A percentile compares a stretch with the other conserved stretches of the same genome.
phyloP scores from a whole-genome alignment of 2,329 filamentous ascomycete genomes.

The Penicillium brasilianum region DNA sequence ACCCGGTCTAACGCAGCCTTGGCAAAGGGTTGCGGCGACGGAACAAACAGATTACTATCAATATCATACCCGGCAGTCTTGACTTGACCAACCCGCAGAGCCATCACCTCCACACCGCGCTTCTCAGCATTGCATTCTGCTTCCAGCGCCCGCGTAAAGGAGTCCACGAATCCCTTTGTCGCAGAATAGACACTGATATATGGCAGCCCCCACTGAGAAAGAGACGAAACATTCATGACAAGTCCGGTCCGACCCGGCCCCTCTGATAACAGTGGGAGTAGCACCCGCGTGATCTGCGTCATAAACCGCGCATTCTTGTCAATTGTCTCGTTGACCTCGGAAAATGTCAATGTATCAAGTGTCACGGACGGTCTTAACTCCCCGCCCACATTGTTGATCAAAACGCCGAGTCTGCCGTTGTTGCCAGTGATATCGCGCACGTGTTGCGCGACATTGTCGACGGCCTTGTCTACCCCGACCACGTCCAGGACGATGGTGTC shows the following conservation, averaged over 20 bases:
- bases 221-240: constrained; percentile 58
- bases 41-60: constrained; percentile 33
- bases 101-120: constrained; percentile 47
- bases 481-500: constrained; percentile 54
- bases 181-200: constrained; percentile 54
- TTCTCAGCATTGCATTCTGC: constrained; percentile 51
- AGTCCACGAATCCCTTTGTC: constrained; percentile 54
- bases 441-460: constrained; percentile 36
- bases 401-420: constrained; percentile 52
- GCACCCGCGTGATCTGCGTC: constrained; percentile 52
- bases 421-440: constrained; percentile 39
- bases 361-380: constrained; percentile 40
- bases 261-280: constrained; percentile 52
- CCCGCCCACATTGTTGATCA: constrained; percentile 64
- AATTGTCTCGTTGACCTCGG: constrained; percentile 51
- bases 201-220: constrained; percentile 54
- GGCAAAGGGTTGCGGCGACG: constrained; percentile 37
- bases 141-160: constrained; percentile 47
- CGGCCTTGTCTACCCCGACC: constrained; percentile 26
- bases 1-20: constrained; percentile 40
- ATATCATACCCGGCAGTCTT: constrained; percentile 35
- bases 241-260: constrained; percentile 48
- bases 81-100: constrained; percentile 43
- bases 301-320: constrained; percentile 59
- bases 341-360: constrained; percentile 43